Evolutionary conservation across 345 rosid genomes (phyloP).

Genomic region (Populus deltoides): DNA sequence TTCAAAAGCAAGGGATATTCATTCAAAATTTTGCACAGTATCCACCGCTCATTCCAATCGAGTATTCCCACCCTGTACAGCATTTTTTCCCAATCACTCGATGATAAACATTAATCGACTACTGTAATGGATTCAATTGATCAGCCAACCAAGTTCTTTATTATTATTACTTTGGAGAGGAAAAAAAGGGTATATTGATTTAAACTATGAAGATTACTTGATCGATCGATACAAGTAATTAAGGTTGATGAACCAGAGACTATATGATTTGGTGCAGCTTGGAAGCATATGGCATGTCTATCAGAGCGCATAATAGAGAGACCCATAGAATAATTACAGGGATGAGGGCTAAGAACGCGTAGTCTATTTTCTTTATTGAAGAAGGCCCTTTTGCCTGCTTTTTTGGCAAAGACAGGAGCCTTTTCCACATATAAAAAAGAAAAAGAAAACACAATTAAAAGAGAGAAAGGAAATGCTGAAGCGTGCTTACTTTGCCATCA

Average conservation of each 20-base stretch:
- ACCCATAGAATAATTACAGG: background rate
- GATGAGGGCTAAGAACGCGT: background rate
- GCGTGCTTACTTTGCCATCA: conserved; percentile 52
- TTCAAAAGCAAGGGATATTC: conserved; percentile 27
- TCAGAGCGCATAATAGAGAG: background rate
- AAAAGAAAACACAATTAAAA: background rate
- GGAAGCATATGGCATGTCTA: too few species aligned
- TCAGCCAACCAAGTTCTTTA: too few species aligned
- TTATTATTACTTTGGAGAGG: too few species aligned
- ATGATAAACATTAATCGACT: too few species aligned
- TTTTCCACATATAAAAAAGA: background rate
- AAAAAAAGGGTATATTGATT: too few species aligned
- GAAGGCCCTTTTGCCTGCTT: background rate
- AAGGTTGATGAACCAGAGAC: too few species aligned
- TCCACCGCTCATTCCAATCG: background rate
- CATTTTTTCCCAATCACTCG: background rate
- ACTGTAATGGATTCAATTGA: too few species aligned
- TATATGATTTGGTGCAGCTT: too few species aligned
- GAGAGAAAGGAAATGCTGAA: conserved; percentile 4
- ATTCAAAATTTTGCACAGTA: background rate
- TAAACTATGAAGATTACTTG: too few species aligned
- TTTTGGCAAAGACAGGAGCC: background rate
- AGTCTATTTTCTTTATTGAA: background rate
- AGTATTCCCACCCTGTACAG: background rate
- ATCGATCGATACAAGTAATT: too few species aligned